Conservation (phyloP, 2,329 filamentous ascomycete genomes). For the Apiospora sp. region DNA sequence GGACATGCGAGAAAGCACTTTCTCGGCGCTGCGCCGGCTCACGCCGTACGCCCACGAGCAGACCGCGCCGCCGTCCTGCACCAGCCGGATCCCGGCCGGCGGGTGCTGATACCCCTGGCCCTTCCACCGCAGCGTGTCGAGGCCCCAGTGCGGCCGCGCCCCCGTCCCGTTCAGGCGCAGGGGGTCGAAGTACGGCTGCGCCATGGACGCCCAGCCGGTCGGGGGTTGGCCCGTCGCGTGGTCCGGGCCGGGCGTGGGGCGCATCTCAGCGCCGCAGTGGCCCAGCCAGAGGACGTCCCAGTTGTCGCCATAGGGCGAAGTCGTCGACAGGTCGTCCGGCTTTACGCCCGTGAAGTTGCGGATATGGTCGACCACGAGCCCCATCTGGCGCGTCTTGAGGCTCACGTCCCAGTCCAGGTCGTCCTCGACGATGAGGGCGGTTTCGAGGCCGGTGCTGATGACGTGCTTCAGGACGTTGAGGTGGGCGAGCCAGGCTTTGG, state of each 20-base stretch:
- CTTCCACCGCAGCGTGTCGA: background rate
- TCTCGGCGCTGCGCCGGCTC: conserved; percentile 41
- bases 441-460: conserved; percentile 39
- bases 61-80: conserved; percentile 38
- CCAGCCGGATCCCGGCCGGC: conserved; percentile 35
- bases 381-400: conserved; percentile 41
- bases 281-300: conserved; percentile 51
- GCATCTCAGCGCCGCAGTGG: conserved; percentile 46
- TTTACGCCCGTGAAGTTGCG: conserved; percentile 37
- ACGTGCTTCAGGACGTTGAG: conserved; percentile 42
- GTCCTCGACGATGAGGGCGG: conserved; percentile 50
- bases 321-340: conserved; percentile 28
- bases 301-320: conserved; percentile 37
- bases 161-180: conserved; percentile 19
- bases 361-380: conserved; percentile 41
- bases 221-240: too few species aligned
- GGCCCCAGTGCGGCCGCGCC: background rate
- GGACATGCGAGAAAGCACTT: conserved; percentile 40
- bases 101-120: background rate
- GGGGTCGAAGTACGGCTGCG: conserved; percentile 2
- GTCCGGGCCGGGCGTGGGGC: conserved; percentile 31
- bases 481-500: conserved; percentile 42
- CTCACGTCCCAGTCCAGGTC: conserved; percentile 51
- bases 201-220: conserved; percentile 33
- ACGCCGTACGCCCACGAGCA: conserved; percentile 44